Conservation (phyloP, 768 basidiomycete species). For the Russula ochroleuca region DNA sequence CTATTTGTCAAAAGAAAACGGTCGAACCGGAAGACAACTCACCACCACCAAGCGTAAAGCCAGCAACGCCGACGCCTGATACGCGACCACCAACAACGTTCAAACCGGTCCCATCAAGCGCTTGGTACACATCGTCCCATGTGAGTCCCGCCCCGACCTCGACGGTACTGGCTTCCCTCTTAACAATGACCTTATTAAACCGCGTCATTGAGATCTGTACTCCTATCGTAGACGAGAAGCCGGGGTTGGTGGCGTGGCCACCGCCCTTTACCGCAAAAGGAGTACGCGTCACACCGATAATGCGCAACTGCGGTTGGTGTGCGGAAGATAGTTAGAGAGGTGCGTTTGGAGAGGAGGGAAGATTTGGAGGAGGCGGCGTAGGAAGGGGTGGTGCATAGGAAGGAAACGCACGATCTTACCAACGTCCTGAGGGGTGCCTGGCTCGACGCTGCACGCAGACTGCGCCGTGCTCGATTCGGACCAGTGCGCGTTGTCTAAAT, state of each 20-base stretch:
- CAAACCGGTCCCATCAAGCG: constrained; percentile 25
- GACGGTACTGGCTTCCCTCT: constrained; percentile 15
- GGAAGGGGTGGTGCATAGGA: too few relatives aligned
- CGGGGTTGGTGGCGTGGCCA: constrained; percentile 29
- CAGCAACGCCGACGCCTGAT: constrained; percentile 30
- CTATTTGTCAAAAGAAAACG: neutral
- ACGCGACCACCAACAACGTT: constrained; percentile 31
- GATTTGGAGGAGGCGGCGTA: too few relatives aligned
- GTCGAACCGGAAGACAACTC: neutral
- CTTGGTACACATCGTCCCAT: constrained; percentile 32
- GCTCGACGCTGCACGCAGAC: constrained; percentile 28
- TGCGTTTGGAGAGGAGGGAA: too few relatives aligned
- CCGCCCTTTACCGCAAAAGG: constrained; percentile 31
- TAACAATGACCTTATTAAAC: constrained; percentile 21
- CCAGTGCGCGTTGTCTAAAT: constrained; percentile 20
- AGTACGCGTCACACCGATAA: constrained; percentile 15
- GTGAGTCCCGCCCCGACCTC: constrained; percentile 29
- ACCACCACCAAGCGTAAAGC: constrained; percentile 32
- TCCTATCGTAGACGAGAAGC: constrained; percentile 32
- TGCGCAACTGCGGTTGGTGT: neutral
- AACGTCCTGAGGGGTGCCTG: constrained; percentile 27
- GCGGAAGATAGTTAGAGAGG: neutral
- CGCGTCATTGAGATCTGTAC: constrained; percentile 31
- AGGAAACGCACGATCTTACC: constrained; percentile 20
- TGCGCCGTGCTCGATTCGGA: constrained; percentile 12